Conservation (phyloP, 176 grass and related monocot species). For the Carex kokanica region DNA sequence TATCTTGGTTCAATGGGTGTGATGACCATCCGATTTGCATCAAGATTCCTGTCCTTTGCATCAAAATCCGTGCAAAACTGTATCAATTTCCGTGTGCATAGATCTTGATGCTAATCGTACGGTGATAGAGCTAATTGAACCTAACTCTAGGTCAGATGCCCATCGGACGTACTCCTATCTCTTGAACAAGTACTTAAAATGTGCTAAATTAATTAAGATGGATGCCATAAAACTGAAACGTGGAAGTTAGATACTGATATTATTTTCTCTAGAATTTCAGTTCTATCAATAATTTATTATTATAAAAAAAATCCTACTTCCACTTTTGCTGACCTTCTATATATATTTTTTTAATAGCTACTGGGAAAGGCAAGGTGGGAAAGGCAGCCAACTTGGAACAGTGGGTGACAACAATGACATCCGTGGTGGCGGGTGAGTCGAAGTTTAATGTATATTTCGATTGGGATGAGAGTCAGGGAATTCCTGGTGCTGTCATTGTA, state of each 20-base stretch:
- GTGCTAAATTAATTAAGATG: not conserved
- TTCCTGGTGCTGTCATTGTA: constrained; percentile 57
- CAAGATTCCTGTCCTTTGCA: no score
- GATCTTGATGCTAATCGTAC: no score
- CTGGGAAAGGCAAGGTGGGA: constrained; percentile 35
- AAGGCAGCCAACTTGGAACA: constrained; percentile 47
- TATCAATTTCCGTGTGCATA: no score
- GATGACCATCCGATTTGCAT: no score
- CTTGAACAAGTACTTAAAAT: not conserved
- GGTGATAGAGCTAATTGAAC: no score
- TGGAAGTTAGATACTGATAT: not conserved
- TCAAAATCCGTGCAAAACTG: no score
- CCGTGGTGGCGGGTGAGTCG: constrained; percentile 47
- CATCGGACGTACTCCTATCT: no score
- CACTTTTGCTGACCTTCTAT: no score
- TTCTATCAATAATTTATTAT: not conserved
- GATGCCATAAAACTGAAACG: not conserved
- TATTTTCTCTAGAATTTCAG: not conserved
- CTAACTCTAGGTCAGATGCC: no score
- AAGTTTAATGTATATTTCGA: constrained; percentile 44
- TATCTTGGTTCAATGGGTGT: no score
- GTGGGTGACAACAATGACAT: constrained; percentile 38
- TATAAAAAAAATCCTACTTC: not conserved
- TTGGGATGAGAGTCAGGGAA: constrained; percentile 62
- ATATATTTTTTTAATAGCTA: constrained; percentile 31